phyloP scores from a whole-genome alignment of 805 yeast species.

The Metschnikowia shivogae region DNA sequence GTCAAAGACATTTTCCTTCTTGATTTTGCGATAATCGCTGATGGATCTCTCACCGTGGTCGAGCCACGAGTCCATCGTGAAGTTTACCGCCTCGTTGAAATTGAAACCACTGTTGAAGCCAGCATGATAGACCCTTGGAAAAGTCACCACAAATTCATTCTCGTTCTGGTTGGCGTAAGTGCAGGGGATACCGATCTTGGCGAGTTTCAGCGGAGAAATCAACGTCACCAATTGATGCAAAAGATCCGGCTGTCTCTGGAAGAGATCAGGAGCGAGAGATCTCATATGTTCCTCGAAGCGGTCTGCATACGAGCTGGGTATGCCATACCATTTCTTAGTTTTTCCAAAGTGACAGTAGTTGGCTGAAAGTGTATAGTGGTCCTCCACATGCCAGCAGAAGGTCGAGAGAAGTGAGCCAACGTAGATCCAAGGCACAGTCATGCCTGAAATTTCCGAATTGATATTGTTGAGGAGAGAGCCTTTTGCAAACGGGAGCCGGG shows the following conservation, averaged over 20 bases:
- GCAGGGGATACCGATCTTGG: slow-evolving; percentile 42
- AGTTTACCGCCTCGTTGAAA: slow-evolving; percentile 47
- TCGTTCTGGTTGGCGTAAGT: slow-evolving; percentile 65
- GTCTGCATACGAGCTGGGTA: slow-evolving; percentile 64
- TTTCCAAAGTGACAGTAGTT: slow-evolving; percentile 90
- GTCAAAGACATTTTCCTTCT: slow-evolving; percentile 47
- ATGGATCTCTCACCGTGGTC: slow-evolving; percentile 49
- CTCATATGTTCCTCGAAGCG: slow-evolving; percentile 63
- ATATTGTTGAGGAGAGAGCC: slow-evolving; percentile 69
- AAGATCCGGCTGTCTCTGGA: slow-evolving; percentile 80
- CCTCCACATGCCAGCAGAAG: slow-evolving; percentile 97
- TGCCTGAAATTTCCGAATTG: slow-evolving; percentile 74
- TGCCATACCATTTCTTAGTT: slow-evolving; percentile 90
- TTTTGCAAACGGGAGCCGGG: slow-evolving; percentile 63
- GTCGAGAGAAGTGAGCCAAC: slow-evolving; percentile 87
- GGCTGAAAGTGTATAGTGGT: slow-evolving; percentile 85
- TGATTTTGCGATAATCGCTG: slow-evolving; percentile 25
- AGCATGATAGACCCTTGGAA: slow-evolving; percentile 43
- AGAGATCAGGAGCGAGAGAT: slow-evolving; percentile 71
- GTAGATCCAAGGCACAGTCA: slow-evolving; percentile 94
- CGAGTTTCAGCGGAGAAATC: slow-evolving; percentile 60
- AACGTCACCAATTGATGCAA: slow-evolving; percentile 82
- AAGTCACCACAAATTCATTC: slow-evolving; percentile 47
- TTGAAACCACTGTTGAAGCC: slow-evolving; percentile 45
- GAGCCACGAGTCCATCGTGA: slow-evolving; percentile 70